Base-by-base conservation (phyloP, 2,329 filamentous ascomycete species). In the Neofusicoccum sp. region DNA sequence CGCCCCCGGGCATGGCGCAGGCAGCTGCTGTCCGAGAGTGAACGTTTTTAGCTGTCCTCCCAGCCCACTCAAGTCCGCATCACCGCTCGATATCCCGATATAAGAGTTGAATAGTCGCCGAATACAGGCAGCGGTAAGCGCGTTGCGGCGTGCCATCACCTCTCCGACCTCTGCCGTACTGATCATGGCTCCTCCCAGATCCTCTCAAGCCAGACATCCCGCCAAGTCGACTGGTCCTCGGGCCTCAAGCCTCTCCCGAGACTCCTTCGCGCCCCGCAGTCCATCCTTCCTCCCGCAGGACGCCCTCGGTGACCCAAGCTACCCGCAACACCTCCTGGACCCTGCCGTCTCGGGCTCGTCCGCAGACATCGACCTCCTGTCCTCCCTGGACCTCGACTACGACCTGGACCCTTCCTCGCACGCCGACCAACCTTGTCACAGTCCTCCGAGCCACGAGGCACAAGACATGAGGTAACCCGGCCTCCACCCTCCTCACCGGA, bases 381-480 rank as follows among this genome's bases (percentile, higher is more conserved):
- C 41, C 14, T 47, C 48, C 48, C 38, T 49, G 45, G 57, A 49
- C 33, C 45, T 59, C 24, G 11, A 45, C 43, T 51, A 47, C 44
- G 57, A 41, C 45, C 34, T 59, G 24, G 24, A 24, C 40, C 12
- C 57, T 30, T 26, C 16, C 34, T 26, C 48, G 20, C 20, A 20
- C 28, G 65, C 68, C 61, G 65, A 65, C 61, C 51, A 67, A 16
- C 65, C 68, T 14, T 54, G 49, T 40, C 36, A 54, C 36, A 30
- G 49, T 24, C 65, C 67, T 59, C 61, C 67, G 6, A 65, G 64
- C 16, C 49, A 68, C 24, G 67, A 68, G 43, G 62, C 68, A 59
- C 69, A 73, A 73, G 71, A 74, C 63, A 76, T 76, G 73, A 76
- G 73, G 73, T 75, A 73, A 41, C 63, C 51, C 28, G 38, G 51